These are phyloP conservation scores for Aaosphaeria arxii DNA, from an alignment of 2,329 filamentous ascomycete genomes.

Conservation along the genomic window DNA sequence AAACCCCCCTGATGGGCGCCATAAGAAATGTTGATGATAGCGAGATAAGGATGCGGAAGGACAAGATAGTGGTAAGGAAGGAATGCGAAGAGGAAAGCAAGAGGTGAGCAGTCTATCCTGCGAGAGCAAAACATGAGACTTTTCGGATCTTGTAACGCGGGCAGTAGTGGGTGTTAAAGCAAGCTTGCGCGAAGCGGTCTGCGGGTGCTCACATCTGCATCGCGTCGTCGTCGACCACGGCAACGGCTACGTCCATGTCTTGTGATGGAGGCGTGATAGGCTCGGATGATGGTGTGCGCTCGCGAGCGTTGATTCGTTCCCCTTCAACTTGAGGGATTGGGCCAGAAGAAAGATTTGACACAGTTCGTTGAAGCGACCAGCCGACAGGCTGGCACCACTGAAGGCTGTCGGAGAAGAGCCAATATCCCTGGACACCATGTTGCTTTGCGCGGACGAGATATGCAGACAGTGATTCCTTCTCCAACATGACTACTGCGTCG, in stretches of 20 bases:
- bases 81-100: slow-evolving; percentile 5
- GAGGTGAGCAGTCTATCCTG: background rate
- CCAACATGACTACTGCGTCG: slow-evolving; percentile 48
- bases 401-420: slow-evolving; percentile 48
- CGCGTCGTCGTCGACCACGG: slow-evolving; percentile 22
- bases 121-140: background rate
- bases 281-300: slow-evolving; percentile 28
- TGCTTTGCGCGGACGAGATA: slow-evolving; percentile 48
- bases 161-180: background rate
- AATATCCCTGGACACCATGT: slow-evolving; percentile 44
- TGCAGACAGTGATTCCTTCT: slow-evolving; percentile 47
- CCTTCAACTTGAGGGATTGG: slow-evolving; percentile 35
- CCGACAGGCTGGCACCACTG: slow-evolving; percentile 47
- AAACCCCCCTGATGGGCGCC: slow-evolving; percentile 4
- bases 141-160: background rate
- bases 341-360: slow-evolving; percentile 35
- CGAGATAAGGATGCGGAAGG: background rate
- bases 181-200: background rate
- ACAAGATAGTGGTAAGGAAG: slow-evolving; percentile 15
- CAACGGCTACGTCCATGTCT: slow-evolving; percentile 13
- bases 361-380: slow-evolving; percentile 36
- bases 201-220: slow-evolving; percentile 33
- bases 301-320: slow-evolving; percentile 36
- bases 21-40: slow-evolving; percentile 9
- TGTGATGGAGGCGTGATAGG: slow-evolving; percentile 21